Percentiles rank a stretch among this genome's conserved stretches.
phyloP scores from a whole-genome alignment of 116 monocot genomes.

The Posidonia oceanica region DNA sequence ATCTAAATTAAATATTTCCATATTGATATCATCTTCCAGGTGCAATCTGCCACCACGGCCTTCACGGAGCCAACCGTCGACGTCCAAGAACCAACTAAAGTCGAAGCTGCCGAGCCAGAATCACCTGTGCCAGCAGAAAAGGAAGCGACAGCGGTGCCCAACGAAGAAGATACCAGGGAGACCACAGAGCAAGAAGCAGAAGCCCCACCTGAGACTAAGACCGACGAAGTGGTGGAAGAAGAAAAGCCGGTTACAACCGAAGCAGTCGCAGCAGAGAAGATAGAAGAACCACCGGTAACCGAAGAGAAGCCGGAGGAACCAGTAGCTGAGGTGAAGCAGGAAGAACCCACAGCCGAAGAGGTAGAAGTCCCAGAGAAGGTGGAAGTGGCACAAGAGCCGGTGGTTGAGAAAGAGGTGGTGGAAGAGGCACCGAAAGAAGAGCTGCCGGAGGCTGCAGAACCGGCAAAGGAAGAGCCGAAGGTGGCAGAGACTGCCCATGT shows the following conservation, averaged over 20 bases:
- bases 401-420: constrained; percentile 1
- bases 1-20: not conserved
- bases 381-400: not conserved
- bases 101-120: not conserved
- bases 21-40: not conserved
- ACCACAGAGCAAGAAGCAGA: not conserved
- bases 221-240: not conserved
- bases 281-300: not conserved
- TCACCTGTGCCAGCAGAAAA: not conserved
- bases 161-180: not conserved
- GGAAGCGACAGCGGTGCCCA: not conserved
- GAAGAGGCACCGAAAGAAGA: constrained; percentile 2
- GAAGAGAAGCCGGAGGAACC: not conserved
- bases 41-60: constrained; percentile 1
- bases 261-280: not conserved
- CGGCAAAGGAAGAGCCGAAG: not conserved
- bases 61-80: not conserved
- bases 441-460: not conserved
- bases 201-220: not conserved
- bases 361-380: not conserved
- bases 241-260: not conserved
- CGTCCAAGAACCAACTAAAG: not conserved
- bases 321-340: not conserved
- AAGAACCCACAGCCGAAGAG: not conserved
- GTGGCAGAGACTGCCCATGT: not conserved